Evolutionary conservation across 2,329 filamentous ascomycete genomes (phyloP).

Genomic region (Metarhizium rileyi): DNA sequence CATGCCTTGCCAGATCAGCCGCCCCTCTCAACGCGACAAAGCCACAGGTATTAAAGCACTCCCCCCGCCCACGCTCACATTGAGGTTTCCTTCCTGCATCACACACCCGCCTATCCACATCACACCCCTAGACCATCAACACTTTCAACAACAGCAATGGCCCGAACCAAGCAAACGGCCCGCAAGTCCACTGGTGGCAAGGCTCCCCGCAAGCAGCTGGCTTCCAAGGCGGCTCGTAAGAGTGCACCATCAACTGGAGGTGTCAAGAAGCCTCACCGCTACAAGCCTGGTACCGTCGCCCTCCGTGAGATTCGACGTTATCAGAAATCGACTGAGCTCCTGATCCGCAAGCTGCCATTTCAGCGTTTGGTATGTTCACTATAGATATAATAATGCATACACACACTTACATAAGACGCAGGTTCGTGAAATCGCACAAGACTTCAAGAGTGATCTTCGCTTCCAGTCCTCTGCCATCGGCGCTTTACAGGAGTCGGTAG

Average conservation of each 20-base stretch:
- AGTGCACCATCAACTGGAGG: slow-evolving; percentile 91
- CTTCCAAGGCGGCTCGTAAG: slow-evolving; percentile 97
- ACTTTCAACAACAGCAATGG: slow-evolving; percentile 39
- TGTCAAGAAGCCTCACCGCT: slow-evolving; percentile 90
- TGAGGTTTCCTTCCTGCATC: slow-evolving; percentile 32
- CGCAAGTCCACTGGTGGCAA: slow-evolving; percentile 74
- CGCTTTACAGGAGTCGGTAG: slow-evolving; percentile 95
- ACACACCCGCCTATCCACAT: slow-evolving; percentile 20
- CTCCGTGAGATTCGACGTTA: slow-evolving; percentile 98
- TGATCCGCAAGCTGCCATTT: slow-evolving; percentile 97
- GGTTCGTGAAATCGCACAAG: slow-evolving; percentile 90
- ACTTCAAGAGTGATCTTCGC: slow-evolving; percentile 90
- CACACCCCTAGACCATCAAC: slow-evolving; percentile 20
- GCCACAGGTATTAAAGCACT: slow-evolving; percentile 31
- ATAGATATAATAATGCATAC: neutral
- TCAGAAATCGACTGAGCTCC: slow-evolving; percentile 92
- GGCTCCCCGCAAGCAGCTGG: slow-evolving; percentile 88
- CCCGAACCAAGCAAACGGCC: slow-evolving; percentile 57
- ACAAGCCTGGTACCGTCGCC: slow-evolving; percentile 91
- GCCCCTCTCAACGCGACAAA: slow-evolving; percentile 18
- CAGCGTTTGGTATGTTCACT: slow-evolving; percentile 65
- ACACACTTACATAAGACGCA: slow-evolving; percentile 15
- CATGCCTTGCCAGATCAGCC: slow-evolving; percentile 26
- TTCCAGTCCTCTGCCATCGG: slow-evolving; percentile 98
- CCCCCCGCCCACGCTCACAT: slow-evolving; percentile 32